These are phyloP conservation scores for Leccinum barrowsii DNA, from an alignment of 768 basidiomycete species.

Conservation along the genomic window DNA sequence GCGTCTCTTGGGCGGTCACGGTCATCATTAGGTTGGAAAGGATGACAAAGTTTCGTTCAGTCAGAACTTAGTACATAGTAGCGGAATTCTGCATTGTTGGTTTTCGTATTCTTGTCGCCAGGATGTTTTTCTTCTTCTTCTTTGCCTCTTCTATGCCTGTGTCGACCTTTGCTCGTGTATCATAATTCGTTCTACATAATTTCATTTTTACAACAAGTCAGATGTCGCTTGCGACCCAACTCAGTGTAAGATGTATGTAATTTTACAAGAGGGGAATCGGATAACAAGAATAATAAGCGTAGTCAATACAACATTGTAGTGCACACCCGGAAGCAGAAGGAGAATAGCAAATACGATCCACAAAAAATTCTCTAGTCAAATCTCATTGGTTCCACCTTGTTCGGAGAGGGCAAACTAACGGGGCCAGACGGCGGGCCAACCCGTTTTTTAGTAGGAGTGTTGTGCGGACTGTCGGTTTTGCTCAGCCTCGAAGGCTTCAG, in stretches of 20 bases:
- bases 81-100: neutral
- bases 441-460: conserved; percentile 26
- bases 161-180: conserved; percentile 5
- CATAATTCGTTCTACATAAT: conserved; percentile 17
- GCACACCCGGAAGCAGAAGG: conserved; percentile 3
- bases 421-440: conserved; percentile 14
- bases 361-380: conserved; percentile 29
- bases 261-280: conserved; percentile 21
- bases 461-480: conserved; percentile 13
- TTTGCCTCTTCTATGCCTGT: conserved; percentile 1
- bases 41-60: neutral
- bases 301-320: conserved; percentile 7
- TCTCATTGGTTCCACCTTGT: conserved; percentile 42
- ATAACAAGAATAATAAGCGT: conserved; percentile 10
- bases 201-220: conserved; percentile 3
- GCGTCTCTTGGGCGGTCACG: conserved; percentile 28
- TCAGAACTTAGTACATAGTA: neutral
- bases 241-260: conserved; percentile 3
- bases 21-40: conserved; percentile 7
- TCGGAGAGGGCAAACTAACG: conserved; percentile 36
- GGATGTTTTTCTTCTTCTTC: neutral
- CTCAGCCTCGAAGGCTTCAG: conserved; percentile 14
- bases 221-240: conserved; percentile 10
- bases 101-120: neutral
- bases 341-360: neutral